Evolutionary conservation across 257 asterid species (phyloP).

Genomic region (Galeopsis tetrahit): DNA sequence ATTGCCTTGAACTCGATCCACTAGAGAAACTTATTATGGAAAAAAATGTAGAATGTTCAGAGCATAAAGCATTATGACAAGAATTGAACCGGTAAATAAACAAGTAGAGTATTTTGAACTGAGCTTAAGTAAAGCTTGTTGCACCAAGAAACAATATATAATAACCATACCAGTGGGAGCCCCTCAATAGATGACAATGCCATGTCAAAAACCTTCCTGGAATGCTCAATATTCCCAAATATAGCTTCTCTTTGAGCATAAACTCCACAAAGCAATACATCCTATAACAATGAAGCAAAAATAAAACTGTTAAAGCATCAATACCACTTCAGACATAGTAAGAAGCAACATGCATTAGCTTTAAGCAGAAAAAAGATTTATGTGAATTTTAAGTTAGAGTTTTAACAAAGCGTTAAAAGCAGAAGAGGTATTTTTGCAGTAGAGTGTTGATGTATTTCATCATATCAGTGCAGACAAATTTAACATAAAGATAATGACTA

Average conservation of each 20-base stretch:
- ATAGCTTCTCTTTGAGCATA: constrained; percentile 92
- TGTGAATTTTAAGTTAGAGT: constrained; percentile 11
- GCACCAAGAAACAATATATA: constrained; percentile 32
- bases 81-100: constrained; percentile 13
- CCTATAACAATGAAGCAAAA: constrained; percentile 53
- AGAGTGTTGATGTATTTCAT: neutral
- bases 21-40: neutral
- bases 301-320: constrained; percentile 24
- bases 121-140: constrained; percentile 14
- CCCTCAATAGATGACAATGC: constrained; percentile 85
- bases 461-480: neutral
- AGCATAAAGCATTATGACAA: constrained; percentile 14
- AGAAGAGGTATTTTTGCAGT: no score
- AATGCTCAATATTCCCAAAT: constrained; percentile 79
- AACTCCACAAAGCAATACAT: constrained; percentile 92
- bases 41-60: constrained; percentile 21
- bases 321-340: constrained; percentile 24
- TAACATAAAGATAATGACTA: neutral
- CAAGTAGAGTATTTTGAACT: neutral
- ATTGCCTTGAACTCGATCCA: constrained; percentile 2
- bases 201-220: constrained; percentile 96
- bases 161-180: constrained; percentile 68
- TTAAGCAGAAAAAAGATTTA: constrained; percentile 18
- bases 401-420: constrained; percentile 5
- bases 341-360: constrained; percentile 26